phyloP scores from a whole-genome alignment of 345 rosid genomes.

The Syzygium aqueum region DNA sequence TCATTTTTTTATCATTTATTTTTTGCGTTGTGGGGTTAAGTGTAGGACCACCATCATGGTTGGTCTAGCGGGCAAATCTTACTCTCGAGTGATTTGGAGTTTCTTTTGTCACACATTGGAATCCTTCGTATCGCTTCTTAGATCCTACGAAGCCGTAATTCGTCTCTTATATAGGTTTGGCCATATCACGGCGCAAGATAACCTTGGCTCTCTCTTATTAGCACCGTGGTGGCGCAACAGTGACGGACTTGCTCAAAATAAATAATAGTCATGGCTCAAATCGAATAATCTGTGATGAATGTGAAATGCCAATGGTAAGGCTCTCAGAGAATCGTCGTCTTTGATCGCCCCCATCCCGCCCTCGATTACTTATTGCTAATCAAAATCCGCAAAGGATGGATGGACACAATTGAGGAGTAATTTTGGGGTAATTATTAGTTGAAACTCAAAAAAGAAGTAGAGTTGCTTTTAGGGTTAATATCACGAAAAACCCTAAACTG shows the following conservation, averaged over 20 bases:
- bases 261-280: background rate
- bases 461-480: background rate
- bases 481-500: too few relatives aligned
- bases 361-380: background rate
- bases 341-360: background rate
- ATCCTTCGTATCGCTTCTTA: rapidly evolving
- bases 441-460: background rate
- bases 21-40: background rate
- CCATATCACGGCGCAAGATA: rapidly evolving
- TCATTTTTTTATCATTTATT: background rate
- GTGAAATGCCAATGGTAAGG: background rate
- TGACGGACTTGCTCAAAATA: background rate
- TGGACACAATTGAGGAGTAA: background rate
- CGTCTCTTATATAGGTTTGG: rapidly evolving
- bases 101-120: background rate
- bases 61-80: background rate
- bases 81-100: background rate
- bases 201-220: background rate
- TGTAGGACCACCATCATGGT: background rate
- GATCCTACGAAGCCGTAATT: background rate
- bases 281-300: background rate
- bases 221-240: rapidly evolving
- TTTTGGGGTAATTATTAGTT: background rate
- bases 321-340: background rate
- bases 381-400: background rate